These are phyloP conservation scores for Glaciozyma antarctica DNA, from an alignment of 768 basidiomycete genomes.

Conservation along the genomic window DNA sequence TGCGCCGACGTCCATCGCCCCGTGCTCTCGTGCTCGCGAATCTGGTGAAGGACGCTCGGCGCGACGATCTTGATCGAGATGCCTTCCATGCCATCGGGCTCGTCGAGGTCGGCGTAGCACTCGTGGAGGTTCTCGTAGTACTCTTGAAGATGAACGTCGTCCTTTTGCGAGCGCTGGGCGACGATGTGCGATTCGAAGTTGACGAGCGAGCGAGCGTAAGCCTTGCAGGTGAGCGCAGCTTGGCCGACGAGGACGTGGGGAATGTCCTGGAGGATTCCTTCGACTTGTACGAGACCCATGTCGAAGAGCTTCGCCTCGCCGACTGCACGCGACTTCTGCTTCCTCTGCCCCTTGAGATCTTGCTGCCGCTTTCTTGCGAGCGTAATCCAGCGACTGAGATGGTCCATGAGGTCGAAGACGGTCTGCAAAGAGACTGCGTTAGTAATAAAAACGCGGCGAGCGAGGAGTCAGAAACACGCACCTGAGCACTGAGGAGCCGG, in stretches of 20 bases:
- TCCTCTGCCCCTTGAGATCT: constrained; percentile 50
- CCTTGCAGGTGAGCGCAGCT: constrained; percentile 88
- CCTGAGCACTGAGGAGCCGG: constrained; percentile 86
- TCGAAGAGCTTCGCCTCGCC: background rate
- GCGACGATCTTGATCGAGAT: constrained; percentile 77
- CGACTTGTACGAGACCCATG: constrained; percentile 58
- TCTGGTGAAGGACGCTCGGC: constrained; percentile 88
- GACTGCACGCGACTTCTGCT: constrained; percentile 38
- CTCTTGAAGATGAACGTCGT: constrained; percentile 49
- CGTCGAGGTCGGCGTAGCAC: constrained; percentile 90
- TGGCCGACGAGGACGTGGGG: constrained; percentile 67
- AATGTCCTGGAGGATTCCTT: constrained; percentile 55
- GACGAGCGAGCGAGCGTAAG: constrained; percentile 87
- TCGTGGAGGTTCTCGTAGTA: constrained; percentile 88
- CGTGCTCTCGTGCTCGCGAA: constrained; percentile 92
- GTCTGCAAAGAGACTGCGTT: constrained; percentile 48
- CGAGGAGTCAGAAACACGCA: constrained; percentile 36
- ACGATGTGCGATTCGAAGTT: constrained; percentile 81
- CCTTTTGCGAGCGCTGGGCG: constrained; percentile 41
- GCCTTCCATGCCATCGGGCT: constrained; percentile 99
- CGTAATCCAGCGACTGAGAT: constrained; percentile 81
- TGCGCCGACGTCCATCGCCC: constrained; percentile 97
- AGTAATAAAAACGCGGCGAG: background rate
- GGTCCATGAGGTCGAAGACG: constrained; percentile 88
- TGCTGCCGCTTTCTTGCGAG: constrained; percentile 57